Conservation (phyloP, 441 rosid genomes). For the Croton setiger region DNA sequence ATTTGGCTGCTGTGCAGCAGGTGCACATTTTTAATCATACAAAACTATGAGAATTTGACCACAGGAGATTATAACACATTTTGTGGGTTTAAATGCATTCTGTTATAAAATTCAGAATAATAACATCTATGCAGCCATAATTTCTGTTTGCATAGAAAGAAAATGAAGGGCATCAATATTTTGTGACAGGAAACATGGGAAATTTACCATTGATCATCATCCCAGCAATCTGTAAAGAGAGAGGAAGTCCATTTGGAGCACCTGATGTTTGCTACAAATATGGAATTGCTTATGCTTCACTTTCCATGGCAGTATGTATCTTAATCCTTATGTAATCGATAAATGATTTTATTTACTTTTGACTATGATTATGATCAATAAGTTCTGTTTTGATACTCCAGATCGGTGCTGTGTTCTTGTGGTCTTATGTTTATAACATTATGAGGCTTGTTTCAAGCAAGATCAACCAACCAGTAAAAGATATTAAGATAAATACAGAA, state of each 20-base stretch:
- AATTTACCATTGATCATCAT: conserved; percentile 35
- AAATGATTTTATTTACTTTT: neutral
- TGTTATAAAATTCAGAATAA: too few relatives aligned
- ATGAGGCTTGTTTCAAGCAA: conserved; percentile 28
- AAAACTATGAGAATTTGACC: too few relatives aligned
- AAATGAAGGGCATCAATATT: neutral
- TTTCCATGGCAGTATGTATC: conserved; percentile 39
- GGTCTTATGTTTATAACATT: conserved; percentile 39
- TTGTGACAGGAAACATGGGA: conserved; percentile 34
- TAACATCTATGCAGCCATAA: too few relatives aligned
- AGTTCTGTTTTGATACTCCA: conserved; percentile 8
- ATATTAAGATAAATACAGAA: neutral
- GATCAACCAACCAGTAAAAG: neutral
- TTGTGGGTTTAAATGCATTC: too few relatives aligned
- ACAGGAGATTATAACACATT: too few relatives aligned
- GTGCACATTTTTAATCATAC: conserved; percentile 7
- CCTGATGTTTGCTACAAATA: conserved; percentile 22
- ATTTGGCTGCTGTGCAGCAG: conserved; percentile 38
- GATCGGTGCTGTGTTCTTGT: conserved; percentile 33
- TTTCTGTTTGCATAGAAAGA: too few relatives aligned
- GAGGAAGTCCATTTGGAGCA: conserved; percentile 33
- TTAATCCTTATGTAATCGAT: too few relatives aligned
- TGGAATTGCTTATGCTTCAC: conserved; percentile 37
- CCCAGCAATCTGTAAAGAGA: conserved; percentile 35
- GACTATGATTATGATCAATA: neutral